Base-by-base conservation (phyloP, 2,329 filamentous ascomycete genomes). In the Rosellinia necatrix region DNA sequence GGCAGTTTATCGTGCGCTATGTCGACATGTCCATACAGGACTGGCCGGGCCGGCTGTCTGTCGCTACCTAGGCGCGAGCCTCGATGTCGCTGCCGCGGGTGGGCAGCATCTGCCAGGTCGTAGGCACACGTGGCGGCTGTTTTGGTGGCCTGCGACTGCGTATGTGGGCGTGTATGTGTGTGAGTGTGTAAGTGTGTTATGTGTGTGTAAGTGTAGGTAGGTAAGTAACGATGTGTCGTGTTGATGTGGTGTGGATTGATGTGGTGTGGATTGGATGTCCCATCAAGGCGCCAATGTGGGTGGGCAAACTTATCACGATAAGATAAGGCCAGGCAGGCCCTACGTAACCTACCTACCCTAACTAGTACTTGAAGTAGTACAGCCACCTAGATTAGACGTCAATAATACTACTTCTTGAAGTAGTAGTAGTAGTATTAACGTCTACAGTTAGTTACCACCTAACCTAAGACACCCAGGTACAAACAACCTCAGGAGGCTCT, bases 1-100 rank as follows among this genome's bases (percentile, higher is more conserved):
- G n/a, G n/a, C n/a, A n/a, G n/a, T 52, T 13, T 44, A 10, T 24
- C 10, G 5, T 19, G 24, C 30, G 29, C 30, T 54, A 58, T 29
- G 44, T 29, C 42, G 51, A 17, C 56, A 58, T 58, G 19, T 40
- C 43, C 17, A 41, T 47, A 7, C 34, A 12, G 25, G 35, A 27
- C 12, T 17, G 22, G 37, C 22, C 34, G n/a, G n/a, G n/a, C n/a
- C n/a, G n/a, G n/a, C n/a, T n/a, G n/a, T 17, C 27, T 3, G 32
- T 19, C 10, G 6, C 43, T 15, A 25, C 21, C 15, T n/a, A n/a
- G n/a, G n/a, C 29, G 15, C 19, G 13, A 21, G 10, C 15, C 12
- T 6, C 4, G 30, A 12, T 32, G 12, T n/a, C 21, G 19, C 40
- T 19, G 19, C 22, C 17, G 12, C 9, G 27, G 24, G 17, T n/a